Evolutionary conservation across 1,139 yeast genomes (phyloP).

Genomic region (Zygoascus sp.): DNA sequence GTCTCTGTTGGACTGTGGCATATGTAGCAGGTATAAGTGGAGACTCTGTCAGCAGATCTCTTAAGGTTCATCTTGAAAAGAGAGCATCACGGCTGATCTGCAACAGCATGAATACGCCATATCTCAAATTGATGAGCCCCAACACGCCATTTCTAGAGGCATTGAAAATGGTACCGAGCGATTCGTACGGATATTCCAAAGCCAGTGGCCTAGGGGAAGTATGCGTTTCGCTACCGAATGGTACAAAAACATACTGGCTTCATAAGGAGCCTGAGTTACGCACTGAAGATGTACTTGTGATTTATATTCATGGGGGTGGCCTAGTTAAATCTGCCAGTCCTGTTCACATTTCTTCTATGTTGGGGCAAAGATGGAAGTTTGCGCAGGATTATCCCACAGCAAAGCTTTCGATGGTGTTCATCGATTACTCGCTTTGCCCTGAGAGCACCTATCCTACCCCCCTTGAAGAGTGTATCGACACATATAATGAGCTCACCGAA

Average conservation of each 20-base stretch:
- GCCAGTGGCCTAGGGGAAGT: not conserved
- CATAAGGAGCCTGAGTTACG: not conserved
- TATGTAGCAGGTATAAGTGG: not conserved
- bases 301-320: conserved; percentile 43
- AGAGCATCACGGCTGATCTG: not conserved
- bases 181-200: not conserved
- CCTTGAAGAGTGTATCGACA: conserved; percentile 34
- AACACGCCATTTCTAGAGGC: not conserved
- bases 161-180: not conserved
- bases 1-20: not conserved
- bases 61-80: not conserved
- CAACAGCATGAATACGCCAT: not conserved
- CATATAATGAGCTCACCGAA: conserved; percentile 35
- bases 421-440: conserved; percentile 41
- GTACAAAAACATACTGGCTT: not conserved
- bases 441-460: conserved; percentile 40
- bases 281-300: conserved; percentile 25
- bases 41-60: not conserved
- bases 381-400: conserved; percentile 16
- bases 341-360: conserved; percentile 29
- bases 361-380: conserved; percentile 31
- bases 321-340: conserved; percentile 36
- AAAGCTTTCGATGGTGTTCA: conserved; percentile 31
- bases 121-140: not conserved
- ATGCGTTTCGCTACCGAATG: not conserved